Base-by-base conservation (phyloP, 2,329 filamentous ascomycete species). In the Lachnellula cervina region DNA sequence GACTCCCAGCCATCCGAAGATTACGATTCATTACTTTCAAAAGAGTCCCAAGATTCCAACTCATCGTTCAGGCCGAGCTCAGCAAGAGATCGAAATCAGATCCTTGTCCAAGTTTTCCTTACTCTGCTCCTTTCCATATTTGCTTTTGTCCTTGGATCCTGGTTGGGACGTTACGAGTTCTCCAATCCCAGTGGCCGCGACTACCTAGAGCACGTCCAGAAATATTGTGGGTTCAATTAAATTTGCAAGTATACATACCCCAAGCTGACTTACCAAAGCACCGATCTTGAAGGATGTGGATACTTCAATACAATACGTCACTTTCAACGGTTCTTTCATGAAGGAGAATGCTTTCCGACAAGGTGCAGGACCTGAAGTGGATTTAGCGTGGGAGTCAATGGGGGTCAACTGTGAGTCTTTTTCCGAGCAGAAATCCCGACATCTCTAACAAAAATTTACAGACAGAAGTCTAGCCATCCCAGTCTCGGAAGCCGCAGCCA, bases 271-370 rank as follows among this genome's bases (percentile, higher is more conserved):
- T 9, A 32, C 37, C 16, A 37, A 46, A 60, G 65, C 73, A 16
- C 72, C 72, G 3, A 61, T 75, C 0, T 53, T 71, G 44, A 70
- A 71, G 14, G 73, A 78, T 11, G 70, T 79, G 3, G 67, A 71
- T 34, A 69, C 77, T 7, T 66, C 67, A 8, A 79, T 77, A 62
- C 68, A 71, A 23, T 62, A 65, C 0, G 68, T 76, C 23, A 66
- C 59, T 19, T 82, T 80, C 65, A 80, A 82, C 61, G 79, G 79
- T 3, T 78, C 77, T 0, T 74, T 82, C 17, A 61, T 80, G 42
- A 75, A 80, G 38, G 73, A 79, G 56, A 80, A 76, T 48, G 66
- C 74, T n/a, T 82, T 77, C 61, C 74, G 79, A 19, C 70, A 75
- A 59, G 64, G 70, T 32, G 76, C 65, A 14, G 66, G 75, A 2